phyloP scores from a whole-genome alignment of 2,329 filamentous ascomycete genomes.

The Monosporascus sp. region DNA sequence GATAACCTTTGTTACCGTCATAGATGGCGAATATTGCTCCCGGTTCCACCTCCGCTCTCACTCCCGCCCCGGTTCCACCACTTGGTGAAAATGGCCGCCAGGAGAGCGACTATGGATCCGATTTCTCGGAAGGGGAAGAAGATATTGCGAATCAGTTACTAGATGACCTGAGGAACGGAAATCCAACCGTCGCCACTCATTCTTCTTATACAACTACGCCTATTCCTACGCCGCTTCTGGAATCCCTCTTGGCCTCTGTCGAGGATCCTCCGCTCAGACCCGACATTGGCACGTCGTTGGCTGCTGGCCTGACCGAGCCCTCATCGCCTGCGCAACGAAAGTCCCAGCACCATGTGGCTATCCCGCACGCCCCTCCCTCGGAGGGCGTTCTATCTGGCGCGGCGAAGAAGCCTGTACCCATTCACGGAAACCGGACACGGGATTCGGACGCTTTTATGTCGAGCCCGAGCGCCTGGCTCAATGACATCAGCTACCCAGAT shows the following conservation, averaged over 20 bases:
- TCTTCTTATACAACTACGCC: not conserved
- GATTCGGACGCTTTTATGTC: not conserved
- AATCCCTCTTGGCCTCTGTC: not conserved
- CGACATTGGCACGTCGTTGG: not conserved
- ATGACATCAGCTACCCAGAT: conserved; percentile 43
- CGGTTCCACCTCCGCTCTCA: not conserved
- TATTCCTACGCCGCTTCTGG: not conserved
- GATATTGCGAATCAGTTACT: conserved; percentile 23
- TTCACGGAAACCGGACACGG: not conserved
- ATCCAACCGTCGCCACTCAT: not conserved
- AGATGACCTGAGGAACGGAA: conserved; percentile 7
- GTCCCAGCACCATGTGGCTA: conserved; percentile 1
- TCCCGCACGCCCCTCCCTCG: not conserved
- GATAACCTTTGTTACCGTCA: too few species aligned
- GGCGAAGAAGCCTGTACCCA: conserved; percentile 1
- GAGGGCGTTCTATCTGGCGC: not conserved
- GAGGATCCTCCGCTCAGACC: not conserved
- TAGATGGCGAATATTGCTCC: not conserved
- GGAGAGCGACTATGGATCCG: conserved; percentile 28
- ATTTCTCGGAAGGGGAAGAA: conserved; percentile 26
- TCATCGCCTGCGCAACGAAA: not conserved
- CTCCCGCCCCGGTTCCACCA: not conserved
- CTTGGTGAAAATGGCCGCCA: not conserved
- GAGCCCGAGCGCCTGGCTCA: conserved; percentile 4
- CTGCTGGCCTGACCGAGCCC: not conserved